Base-by-base conservation (phyloP, 2,329 filamentous ascomycete species). In the Elsinoe necatrix region DNA sequence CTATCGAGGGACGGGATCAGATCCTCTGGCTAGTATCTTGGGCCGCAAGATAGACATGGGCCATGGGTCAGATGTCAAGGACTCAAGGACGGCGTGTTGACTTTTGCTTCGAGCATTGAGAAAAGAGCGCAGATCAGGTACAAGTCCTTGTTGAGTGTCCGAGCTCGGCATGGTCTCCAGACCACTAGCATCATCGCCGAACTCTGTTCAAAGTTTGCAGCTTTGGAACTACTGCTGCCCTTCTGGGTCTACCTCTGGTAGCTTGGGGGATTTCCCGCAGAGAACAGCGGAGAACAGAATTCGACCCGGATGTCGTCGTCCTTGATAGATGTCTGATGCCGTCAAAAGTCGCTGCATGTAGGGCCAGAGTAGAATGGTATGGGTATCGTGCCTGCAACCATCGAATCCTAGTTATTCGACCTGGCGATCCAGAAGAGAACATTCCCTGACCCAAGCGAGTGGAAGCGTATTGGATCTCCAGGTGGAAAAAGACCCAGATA, bases 21-120 rank as follows among this genome's bases (percentile, higher is more conserved):
- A 39, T 52, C 48, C 31, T 39, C 29, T 37, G 45, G 11, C 31
- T 52, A 52, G 48, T 52, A 35, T 20, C 48, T 52, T 52, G 48
- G 48, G 48, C 48, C 11, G 11, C 31, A 52, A 52, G 29, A 52
- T 35, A 12, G 18, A 37, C 34, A 34, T 18, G 31, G 48, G 31
- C 48, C 48, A 52, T 39, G 48, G 31, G 16, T 31, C 16, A 34
- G 25, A 37, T 14, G 48, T 52, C 29, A 39, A 52, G 48, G 48
- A 23, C 31, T 39, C 16, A 14, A 16, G 34, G 29, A 35, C 18
- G 48, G 31, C 12, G 9, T 52, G 48, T 50, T 37, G 34, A 37
- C 34, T 29, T 31, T 31, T n/a, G 2, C 41, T 31, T 25, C 43
- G 31, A 48, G 43, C 43, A 29, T n/a, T 52, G 31, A 16, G 48